A percentile compares a stretch with the other conserved stretches of the same genome.
Evolutionary conservation across 225 moss, liverwort and hornwort genomes (phyloP).

Genomic region (Rhytidiadelphus loreus): DNA sequence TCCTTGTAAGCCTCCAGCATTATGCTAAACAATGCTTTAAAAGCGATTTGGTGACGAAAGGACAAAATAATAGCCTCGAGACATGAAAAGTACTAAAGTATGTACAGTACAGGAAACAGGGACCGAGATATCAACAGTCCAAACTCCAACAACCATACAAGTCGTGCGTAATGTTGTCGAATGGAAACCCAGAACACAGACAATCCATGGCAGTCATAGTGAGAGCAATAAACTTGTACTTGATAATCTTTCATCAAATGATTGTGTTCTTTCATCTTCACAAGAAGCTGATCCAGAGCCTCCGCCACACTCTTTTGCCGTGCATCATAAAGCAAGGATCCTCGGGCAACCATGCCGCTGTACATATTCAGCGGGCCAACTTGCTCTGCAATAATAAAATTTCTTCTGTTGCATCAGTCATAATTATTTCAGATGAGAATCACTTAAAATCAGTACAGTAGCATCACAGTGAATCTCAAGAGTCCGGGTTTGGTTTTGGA

Average conservation of each 20-base stretch:
- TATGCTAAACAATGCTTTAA: not conserved
- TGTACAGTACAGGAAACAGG: not conserved
- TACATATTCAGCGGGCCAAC: slow-evolving; percentile 25
- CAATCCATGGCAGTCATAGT: not conserved
- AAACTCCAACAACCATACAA: not conserved
- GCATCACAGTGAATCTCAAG: not conserved
- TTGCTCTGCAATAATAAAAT: slow-evolving; percentile 1
- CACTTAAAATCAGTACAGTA: not conserved
- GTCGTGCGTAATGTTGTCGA: not conserved
- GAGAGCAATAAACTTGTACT: not conserved
- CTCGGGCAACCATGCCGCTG: slow-evolving; percentile 23
- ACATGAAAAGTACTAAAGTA: not conserved
- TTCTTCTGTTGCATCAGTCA: not conserved
- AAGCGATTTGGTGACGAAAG: not conserved
- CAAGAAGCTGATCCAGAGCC: slow-evolving; percentile 30
- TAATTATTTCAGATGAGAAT: not conserved
- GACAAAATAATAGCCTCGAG: not conserved
- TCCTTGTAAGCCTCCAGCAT: not conserved
- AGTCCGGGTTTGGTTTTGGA: not conserved
- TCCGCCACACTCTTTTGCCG: slow-evolving; percentile 27
- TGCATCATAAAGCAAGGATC: slow-evolving; percentile 24
- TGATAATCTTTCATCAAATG: slow-evolving; percentile 27
- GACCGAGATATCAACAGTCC: not conserved
- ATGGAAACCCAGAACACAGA: not conserved
- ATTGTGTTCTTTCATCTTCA: slow-evolving; percentile 27